Base-by-base conservation (phyloP, 257 asterid genomes). In the Scutellaria galericulata region DNA sequence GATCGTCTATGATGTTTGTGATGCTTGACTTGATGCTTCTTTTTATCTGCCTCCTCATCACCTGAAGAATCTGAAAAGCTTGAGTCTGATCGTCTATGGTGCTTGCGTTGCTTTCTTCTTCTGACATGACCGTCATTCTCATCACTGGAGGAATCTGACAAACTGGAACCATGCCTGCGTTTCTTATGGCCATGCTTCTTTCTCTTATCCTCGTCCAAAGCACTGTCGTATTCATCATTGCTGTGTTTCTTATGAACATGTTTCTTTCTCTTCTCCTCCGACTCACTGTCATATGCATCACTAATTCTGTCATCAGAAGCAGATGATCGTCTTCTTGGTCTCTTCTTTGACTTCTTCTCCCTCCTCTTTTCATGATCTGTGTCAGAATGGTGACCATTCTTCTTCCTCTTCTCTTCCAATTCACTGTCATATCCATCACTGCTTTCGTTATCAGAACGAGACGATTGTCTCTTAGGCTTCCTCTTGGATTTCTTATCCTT, bases 301-400 rank as follows among this genome's bases (percentile, higher is more conserved):
- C 86, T 81, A 77, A 83, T 75, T 68, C 71, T 84, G 44, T 70
- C 84, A 70, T 82, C 87, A 50, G 89, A 82, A 44, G 69, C 81
- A 1, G 85, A 83, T 37, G 84, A 77, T 9, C 79, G 75, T 70
- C 87, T 84, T 80, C 80, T 93, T 5, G 81, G 74, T 85, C 86
- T 87, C 44, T 78, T 84, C 74, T 72, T 90, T 54, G 85, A 71
- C 75, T 77, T 88, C 82, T 65, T 88, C 7, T 85, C 86, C 82
- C 64, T 84, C 69, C 79, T 82, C 85, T 75, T 89, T 65, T 91
- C 94, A 70, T 73, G 83, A 53, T 86, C 88, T 0, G 84, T 80
- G 67, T 86, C 90, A 5, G 91, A 86, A 60, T 81, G 87, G 77
- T 60, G 37, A 31, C 37, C 3, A 31, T 31, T 31, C 37, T 31